Conservation (phyloP, 805 yeast genomes). For the Saturnispora hagleri region DNA sequence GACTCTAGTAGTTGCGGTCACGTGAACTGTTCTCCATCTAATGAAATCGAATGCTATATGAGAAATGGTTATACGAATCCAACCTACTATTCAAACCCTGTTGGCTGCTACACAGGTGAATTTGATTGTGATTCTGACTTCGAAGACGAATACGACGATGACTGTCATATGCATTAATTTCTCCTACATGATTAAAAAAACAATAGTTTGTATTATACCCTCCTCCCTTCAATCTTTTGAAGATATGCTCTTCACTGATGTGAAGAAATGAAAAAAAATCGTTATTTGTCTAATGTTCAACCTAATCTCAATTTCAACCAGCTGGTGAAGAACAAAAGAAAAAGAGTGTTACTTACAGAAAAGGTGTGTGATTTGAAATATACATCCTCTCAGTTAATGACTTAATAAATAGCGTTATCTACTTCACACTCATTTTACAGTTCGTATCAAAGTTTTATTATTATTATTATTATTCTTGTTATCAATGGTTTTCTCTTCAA, state of each 20-base stretch:
- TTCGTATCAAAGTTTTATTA: not conserved
- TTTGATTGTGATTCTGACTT: slow-evolving; percentile 23
- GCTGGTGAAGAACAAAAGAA: not conserved
- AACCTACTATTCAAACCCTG: slow-evolving; percentile 3
- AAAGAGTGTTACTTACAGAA: not conserved
- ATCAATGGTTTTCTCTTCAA: not conserved
- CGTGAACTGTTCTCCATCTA: slow-evolving; percentile 22
- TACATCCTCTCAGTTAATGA: not conserved
- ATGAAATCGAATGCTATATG: slow-evolving; percentile 29
- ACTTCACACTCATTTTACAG: not conserved
- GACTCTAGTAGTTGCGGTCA: slow-evolving; percentile 10
- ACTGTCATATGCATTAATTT: slow-evolving; percentile 9
- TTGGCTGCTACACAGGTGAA: slow-evolving; percentile 10
- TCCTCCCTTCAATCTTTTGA: not conserved
- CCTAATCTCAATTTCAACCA: not conserved
- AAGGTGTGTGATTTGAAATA: not conserved
- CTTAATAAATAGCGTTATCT: not conserved
- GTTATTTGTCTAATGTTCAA: not conserved
- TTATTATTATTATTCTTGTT: slow-evolving; percentile 1
- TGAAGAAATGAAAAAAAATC: not conserved
- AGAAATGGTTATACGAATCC: slow-evolving; percentile 20
- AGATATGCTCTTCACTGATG: not conserved
- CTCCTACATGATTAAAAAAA: not conserved
- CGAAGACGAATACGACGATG: slow-evolving; percentile 18
- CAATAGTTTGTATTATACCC: not conserved